These are phyloP conservation scores for Penicillium alfredii DNA, from an alignment of 495 filamentous ascomycete genomes.

Conservation along the genomic window DNA sequence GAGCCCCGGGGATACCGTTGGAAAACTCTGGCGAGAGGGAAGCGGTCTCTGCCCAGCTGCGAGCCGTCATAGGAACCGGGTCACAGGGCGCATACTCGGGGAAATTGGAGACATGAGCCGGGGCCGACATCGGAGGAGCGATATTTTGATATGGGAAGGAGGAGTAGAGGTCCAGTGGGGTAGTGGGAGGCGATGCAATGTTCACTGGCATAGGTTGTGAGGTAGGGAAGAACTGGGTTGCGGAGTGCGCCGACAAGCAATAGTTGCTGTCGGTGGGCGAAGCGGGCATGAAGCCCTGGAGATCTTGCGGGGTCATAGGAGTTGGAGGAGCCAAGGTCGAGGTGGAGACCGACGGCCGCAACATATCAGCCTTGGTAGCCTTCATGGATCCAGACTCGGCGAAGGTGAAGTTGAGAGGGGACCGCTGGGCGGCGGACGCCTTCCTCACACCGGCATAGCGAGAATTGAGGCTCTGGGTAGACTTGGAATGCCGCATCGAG, in stretches of 20 bases:
- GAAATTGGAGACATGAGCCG: conserved; percentile 39
- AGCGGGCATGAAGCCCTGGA: conserved; percentile 39
- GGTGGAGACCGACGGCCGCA: conserved; percentile 36
- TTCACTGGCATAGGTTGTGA: conserved; percentile 43
- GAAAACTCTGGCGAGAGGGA: conserved; percentile 41
- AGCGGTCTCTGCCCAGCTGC: conserved; percentile 38
- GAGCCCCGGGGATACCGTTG: conserved; percentile 26
- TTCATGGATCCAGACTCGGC: conserved; percentile 39
- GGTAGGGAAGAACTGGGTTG: conserved; percentile 34
- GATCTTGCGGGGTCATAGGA: conserved; percentile 41
- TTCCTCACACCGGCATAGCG: conserved; percentile 50
- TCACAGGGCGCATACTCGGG: conserved; percentile 35
- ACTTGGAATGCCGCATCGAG: conserved; percentile 49
- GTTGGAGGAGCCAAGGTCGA: conserved; percentile 42
- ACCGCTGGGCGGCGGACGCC: conserved; percentile 43
- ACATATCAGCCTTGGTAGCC: conserved; percentile 36
- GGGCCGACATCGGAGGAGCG: conserved; percentile 42
- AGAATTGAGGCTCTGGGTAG: conserved; percentile 43
- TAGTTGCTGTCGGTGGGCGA: conserved; percentile 36
- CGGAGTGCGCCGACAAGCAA: conserved; percentile 36
- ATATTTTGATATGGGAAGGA: conserved; percentile 35
- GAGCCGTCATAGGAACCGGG: conserved; percentile 28
- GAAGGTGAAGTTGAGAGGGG: conserved; percentile 48
- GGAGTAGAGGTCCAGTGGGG: conserved; percentile 38
- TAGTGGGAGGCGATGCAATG: conserved; percentile 43